These are phyloP conservation scores for Curvularia lunata DNA, from an alignment of 2,329 filamentous ascomycete genomes.

Conservation along the genomic window DNA sequence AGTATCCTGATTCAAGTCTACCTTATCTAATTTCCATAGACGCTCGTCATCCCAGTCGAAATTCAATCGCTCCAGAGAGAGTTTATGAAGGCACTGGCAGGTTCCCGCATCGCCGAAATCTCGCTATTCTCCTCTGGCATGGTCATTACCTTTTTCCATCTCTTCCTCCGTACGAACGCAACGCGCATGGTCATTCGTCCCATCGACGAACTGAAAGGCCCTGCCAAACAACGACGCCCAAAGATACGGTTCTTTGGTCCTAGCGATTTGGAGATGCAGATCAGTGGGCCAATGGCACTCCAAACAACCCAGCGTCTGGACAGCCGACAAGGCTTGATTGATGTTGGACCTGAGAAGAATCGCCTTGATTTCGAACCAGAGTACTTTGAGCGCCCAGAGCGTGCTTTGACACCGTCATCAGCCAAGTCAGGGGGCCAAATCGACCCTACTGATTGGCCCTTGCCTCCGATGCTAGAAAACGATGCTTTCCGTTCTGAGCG, in stretches of 20 bases:
- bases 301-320: slow-evolving; percentile 43
- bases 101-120: slow-evolving; percentile 69
- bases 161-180: slow-evolving; percentile 70
- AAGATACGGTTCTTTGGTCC: slow-evolving; percentile 57
- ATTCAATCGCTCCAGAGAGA: slow-evolving; percentile 58
- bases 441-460: slow-evolving; percentile 47
- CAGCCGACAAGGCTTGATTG: slow-evolving; percentile 45
- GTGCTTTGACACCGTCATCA: slow-evolving; percentile 41
- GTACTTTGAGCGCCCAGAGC: slow-evolving; percentile 43
- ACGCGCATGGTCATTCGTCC: slow-evolving; percentile 61
- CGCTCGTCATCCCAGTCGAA: slow-evolving; percentile 70
- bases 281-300: slow-evolving; percentile 47
- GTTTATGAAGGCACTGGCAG: slow-evolving; percentile 55
- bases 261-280: slow-evolving; percentile 51
- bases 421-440: slow-evolving; percentile 34
- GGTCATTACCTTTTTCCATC: slow-evolving; percentile 68
- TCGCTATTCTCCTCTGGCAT: slow-evolving; percentile 71
- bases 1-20: not conserved
- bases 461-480: slow-evolving; percentile 40
- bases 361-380: slow-evolving; percentile 43
- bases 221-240: slow-evolving; percentile 54
- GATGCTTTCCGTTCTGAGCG: slow-evolving; percentile 28
- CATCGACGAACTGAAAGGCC: slow-evolving; percentile 54
- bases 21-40: slow-evolving; percentile 26
- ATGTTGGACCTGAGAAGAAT: slow-evolving; percentile 49